A percentile compares a stretch with the other conserved stretches of the same genome.
phyloP scores from a whole-genome alignment of 2,329 filamentous ascomycete species.

The Venturia aucupariae region DNA sequence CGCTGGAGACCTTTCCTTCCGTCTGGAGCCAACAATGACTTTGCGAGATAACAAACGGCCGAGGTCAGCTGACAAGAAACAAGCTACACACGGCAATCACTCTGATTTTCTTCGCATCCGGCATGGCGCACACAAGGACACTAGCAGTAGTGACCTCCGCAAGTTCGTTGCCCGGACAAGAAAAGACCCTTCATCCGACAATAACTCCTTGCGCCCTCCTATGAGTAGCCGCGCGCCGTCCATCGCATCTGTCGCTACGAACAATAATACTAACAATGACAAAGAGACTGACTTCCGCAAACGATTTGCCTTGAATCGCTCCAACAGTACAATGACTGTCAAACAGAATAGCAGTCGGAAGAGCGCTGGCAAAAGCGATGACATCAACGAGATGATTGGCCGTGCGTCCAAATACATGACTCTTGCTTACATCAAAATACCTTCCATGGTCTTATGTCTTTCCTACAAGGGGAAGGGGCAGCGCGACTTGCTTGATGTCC shows the following conservation, averaged over 20 bases:
- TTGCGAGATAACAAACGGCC: slow-evolving; percentile 34
- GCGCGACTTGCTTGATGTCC: slow-evolving; percentile 81
- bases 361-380: slow-evolving; percentile 65
- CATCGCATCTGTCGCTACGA: neutral
- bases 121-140: slow-evolving; percentile 9
- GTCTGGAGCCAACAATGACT: slow-evolving; percentile 72
- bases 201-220: neutral
- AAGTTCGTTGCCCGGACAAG: neutral
- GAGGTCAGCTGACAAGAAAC: slow-evolving; percentile 17
- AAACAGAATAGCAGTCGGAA: slow-evolving; percentile 37
- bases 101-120: slow-evolving; percentile 15
- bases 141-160: slow-evolving; percentile 6
- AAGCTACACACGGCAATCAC: slow-evolving; percentile 21
- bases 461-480: slow-evolving; percentile 95
- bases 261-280: neutral
- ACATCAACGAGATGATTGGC: slow-evolving; percentile 92
- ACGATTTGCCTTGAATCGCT: slow-evolving; percentile 29
- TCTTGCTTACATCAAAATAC: slow-evolving; percentile 87
- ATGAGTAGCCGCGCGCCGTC: neutral
- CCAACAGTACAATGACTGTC: slow-evolving; percentile 35
- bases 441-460: slow-evolving; percentile 87
- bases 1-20: slow-evolving; percentile 67
- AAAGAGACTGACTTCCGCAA: slow-evolving; percentile 19
- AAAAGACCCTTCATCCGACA: neutral
- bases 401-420: slow-evolving; percentile 97